Evolutionary conservation across 306 rosid species (phyloP).

Genomic region (Cucumis melo): DNA sequence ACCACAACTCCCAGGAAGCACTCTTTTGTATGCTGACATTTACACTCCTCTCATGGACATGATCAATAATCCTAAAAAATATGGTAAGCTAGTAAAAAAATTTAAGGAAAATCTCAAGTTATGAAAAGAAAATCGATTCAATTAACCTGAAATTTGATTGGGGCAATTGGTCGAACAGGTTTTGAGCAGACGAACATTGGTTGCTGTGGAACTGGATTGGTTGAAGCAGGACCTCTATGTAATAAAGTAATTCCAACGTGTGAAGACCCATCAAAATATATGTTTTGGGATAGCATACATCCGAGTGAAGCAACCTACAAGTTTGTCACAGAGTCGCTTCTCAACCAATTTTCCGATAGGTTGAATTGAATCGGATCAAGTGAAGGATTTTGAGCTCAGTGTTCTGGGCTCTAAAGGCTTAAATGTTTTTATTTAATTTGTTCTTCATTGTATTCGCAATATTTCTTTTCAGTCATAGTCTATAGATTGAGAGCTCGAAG

Average conservation of each 20-base stretch:
- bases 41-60: conserved; percentile 27
- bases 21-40: conserved; percentile 18
- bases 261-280: conserved; percentile 16
- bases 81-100: conserved; percentile 13
- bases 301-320: conserved; percentile 24
- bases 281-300: conserved; percentile 58
- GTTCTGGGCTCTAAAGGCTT: too few species aligned
- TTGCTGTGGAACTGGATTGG: background rate
- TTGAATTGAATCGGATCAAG: too few species aligned
- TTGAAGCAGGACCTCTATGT: conserved; percentile 36
- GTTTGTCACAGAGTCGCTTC: conserved; percentile 7
- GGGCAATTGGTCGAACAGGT: background rate
- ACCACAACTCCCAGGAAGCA: conserved; percentile 28
- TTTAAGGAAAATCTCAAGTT: background rate
- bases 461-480: too few species aligned
- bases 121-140: background rate
- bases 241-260: conserved; percentile 22
- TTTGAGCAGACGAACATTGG: background rate
- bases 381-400: background rate
- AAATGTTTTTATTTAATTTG: too few species aligned
- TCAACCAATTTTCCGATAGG: background rate
- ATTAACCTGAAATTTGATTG: background rate
- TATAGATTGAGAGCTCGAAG: too few species aligned
- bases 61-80: conserved; percentile 38
- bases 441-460: too few species aligned